Conservation (phyloP, 192 early-diverging fungal species). For the Entomortierella parvispora region DNA sequence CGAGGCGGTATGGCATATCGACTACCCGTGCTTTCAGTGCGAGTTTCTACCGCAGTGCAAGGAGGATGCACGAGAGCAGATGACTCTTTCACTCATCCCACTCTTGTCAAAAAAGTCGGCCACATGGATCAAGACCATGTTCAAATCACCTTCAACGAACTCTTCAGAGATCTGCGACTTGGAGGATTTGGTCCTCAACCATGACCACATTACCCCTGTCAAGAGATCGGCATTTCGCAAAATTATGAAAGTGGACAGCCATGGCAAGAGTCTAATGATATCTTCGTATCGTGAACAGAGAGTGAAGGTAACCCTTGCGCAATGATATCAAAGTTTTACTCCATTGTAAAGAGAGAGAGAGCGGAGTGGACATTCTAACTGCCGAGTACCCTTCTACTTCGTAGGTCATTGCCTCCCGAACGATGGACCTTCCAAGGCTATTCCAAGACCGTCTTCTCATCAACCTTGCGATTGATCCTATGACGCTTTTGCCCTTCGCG, state of each 20-base stretch:
- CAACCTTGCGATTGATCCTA: constrained; percentile 22
- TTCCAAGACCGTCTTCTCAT: constrained; percentile 19
- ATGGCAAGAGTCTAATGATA: constrained; percentile 11
- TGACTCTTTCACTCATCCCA: constrained; percentile 30
- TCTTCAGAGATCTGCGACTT: constrained; percentile 30
- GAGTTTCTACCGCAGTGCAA: constrained; percentile 37
- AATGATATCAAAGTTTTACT: background rate
- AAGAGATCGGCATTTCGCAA: constrained; percentile 4
- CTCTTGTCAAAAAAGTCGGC: constrained; percentile 38
- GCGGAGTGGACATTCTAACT: background rate
- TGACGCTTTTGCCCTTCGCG: constrained; percentile 19
- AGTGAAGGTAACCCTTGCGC: constrained; percentile 13
- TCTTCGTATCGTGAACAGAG: background rate
- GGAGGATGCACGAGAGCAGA: constrained; percentile 22
- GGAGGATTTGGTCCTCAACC: constrained; percentile 28
- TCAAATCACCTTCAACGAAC: background rate
- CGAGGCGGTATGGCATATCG: constrained; percentile 36
- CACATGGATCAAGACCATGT: constrained; percentile 23
- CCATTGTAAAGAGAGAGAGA: background rate
- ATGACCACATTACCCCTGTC: background rate
- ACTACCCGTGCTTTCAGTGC: constrained; percentile 36
- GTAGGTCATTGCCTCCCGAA: constrained; percentile 23
- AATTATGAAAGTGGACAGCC: constrained; percentile 1
- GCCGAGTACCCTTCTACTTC: background rate
- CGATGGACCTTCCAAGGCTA: constrained; percentile 27